Conservation (phyloP, 2,329 filamentous ascomycete species). For the Emericellopsis cladophorae region DNA sequence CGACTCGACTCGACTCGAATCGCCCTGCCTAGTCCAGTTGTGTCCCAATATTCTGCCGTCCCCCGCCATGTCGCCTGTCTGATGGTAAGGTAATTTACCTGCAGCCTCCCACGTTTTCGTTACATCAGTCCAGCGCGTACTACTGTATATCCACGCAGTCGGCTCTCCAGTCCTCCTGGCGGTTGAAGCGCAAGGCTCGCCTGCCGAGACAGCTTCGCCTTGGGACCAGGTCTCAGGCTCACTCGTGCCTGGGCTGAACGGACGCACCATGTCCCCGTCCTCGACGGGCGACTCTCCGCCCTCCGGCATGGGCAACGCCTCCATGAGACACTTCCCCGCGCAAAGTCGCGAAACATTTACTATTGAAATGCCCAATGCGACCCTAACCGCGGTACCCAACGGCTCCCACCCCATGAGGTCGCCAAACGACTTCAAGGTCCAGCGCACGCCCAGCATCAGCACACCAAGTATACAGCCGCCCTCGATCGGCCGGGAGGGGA, state of each 20-base stretch:
- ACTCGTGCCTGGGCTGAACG: too few species aligned
- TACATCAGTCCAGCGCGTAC: background rate
- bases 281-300: constrained; percentile 40
- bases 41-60: background rate
- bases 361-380: constrained; percentile 33
- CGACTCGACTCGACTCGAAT: background rate
- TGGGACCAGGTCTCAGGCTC: too few species aligned
- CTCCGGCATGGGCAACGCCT: constrained; percentile 23
- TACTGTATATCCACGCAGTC: background rate
- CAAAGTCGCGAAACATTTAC: constrained; percentile 33
- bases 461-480: constrained; percentile 11
- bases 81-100: background rate
- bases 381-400: constrained; percentile 26
- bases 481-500: constrained; percentile 36
- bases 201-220: background rate
- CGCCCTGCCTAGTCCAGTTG: background rate
- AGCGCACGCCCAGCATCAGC: constrained; percentile 24
- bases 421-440: constrained; percentile 32
- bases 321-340: constrained; percentile 28
- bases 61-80: background rate
- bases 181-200: too few species aligned
- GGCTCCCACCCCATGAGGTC: constrained; percentile 34
- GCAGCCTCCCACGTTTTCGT: background rate
- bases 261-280: constrained; percentile 32
- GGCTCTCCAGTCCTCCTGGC: background rate